phyloP scores from a whole-genome alignment of 495 filamentous ascomycete species.

The Aspergillus haitiensis region DNA sequence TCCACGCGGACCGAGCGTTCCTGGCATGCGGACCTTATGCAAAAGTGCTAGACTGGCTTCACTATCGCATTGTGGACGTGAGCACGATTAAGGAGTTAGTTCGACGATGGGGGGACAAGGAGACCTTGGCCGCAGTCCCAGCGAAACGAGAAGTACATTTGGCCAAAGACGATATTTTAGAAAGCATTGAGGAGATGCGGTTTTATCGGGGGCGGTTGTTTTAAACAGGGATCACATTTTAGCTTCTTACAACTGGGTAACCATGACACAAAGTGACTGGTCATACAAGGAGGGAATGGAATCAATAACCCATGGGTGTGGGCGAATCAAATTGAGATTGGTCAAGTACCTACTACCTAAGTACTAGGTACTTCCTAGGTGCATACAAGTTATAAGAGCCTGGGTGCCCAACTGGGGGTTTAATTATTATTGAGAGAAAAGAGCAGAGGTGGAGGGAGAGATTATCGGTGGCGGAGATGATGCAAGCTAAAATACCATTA shows the following conservation, averaged over 20 bases:
- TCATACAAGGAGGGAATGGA: constrained; percentile 1
- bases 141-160: constrained; percentile 75
- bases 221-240: constrained; percentile 9
- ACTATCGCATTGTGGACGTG: constrained; percentile 90
- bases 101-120: constrained; percentile 70
- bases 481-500: not conserved
- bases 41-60: constrained; percentile 68
- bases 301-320: not conserved
- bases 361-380: constrained; percentile 1
- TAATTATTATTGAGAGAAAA: not conserved
- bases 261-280: not conserved
- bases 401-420: constrained; percentile 14
- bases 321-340: not conserved
- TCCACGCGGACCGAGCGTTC: constrained; percentile 88
- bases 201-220: constrained; percentile 63
- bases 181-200: constrained; percentile 87
- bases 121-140: constrained; percentile 60
- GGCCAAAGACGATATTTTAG: constrained; percentile 85
- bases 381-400: not conserved
- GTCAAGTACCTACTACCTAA: not conserved
- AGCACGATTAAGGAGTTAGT: constrained; percentile 88
- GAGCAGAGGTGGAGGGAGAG: not conserved
- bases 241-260: constrained; percentile 2
- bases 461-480: not conserved
- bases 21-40: constrained; percentile 72